Base-by-base conservation (phyloP, 106 monocot species). In the Hemerocallis citrina region DNA sequence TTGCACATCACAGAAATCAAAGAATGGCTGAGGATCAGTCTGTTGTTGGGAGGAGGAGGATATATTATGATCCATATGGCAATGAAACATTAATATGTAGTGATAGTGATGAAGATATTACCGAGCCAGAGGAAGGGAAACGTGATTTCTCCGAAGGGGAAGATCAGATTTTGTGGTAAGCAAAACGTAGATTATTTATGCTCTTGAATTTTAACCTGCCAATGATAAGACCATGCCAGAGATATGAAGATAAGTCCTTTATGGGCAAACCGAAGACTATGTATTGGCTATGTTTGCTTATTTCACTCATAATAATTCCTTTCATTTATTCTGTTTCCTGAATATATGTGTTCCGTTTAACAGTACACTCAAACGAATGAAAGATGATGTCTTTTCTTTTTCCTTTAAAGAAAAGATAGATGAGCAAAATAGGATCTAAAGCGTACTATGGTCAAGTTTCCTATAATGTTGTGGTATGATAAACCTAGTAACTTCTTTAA, bases 11-110 rank as follows among this genome's bases (percentile, higher is more conserved):
- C 77, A 84, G 84, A 73, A 96, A 96, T 63, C 90, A 96, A 76
- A 81, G 83, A 79, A 96, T 96, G 96, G 86, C 87, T 46, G 96
- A 96, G 44, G 96, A 96, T 65, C 96, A 96, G 60, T 91, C 87
- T 39, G 96, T 95, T 63, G 76, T 88, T 71, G 96, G 96, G 32
- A 79, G 91, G 69, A 86, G 87, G 62, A 79, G 87, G 58, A 96
- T 96, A 54, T 96, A 91, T 57, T 96, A 96, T 71, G 96, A 96
- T 67, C 74, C 76, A 51, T 43, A 71, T 76, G 86, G 84, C 31
- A 91, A 76, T 71, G 96, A 96, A 74, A 79, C 96, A 51, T 68
- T 96, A 40, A 77, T 96, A 29, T 96, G 96, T 47, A 96, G 91
- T 67, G 96, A 96, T 29, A 96, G 86, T 59, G 96, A 96, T 11